Evolutionary conservation across 2,329 filamentous ascomycete genomes (phyloP).

Genomic region (Fusarium sp.): DNA sequence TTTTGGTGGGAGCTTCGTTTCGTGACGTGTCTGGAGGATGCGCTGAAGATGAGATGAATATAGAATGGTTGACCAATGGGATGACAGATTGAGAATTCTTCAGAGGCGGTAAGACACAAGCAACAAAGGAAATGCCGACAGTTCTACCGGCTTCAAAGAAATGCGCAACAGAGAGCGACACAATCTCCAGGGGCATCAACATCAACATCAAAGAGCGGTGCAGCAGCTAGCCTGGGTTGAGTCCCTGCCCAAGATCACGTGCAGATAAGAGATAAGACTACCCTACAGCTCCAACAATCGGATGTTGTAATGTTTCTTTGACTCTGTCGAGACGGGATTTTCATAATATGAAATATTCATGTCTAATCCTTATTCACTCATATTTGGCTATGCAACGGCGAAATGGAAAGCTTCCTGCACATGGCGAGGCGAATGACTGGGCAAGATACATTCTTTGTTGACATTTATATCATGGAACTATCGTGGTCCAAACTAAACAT

Average conservation of each 20-base stretch:
- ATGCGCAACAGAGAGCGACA: slow-evolving; percentile 34
- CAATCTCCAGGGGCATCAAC: slow-evolving; percentile 39
- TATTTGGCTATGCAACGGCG: background rate
- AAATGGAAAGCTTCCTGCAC: no score
- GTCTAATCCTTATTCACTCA: background rate
- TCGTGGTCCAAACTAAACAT: no score
- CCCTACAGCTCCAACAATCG: background rate
- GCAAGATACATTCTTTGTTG: no score
- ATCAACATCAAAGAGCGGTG: slow-evolving; percentile 37
- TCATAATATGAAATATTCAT: background rate
- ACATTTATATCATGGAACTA: no score
- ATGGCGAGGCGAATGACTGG: no score
- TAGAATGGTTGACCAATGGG: slow-evolving; percentile 20
- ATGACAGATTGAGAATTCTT: background rate
- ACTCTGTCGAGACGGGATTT: background rate
- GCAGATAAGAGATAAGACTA: background rate
- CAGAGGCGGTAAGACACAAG: slow-evolving; percentile 20
- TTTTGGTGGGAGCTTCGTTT: slow-evolving; percentile 43
- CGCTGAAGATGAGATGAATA: slow-evolving; percentile 21
- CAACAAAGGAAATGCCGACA: slow-evolving; percentile 34
- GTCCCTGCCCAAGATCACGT: slow-evolving; percentile 28
- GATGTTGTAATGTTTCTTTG: background rate
- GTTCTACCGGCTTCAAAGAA: slow-evolving; percentile 21
- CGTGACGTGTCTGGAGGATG: slow-evolving; percentile 43
- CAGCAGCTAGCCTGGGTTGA: slow-evolving; percentile 28